Conservation (phyloP, 2,329 filamentous ascomycete species). For the Plectosphaerella plurivora region DNA sequence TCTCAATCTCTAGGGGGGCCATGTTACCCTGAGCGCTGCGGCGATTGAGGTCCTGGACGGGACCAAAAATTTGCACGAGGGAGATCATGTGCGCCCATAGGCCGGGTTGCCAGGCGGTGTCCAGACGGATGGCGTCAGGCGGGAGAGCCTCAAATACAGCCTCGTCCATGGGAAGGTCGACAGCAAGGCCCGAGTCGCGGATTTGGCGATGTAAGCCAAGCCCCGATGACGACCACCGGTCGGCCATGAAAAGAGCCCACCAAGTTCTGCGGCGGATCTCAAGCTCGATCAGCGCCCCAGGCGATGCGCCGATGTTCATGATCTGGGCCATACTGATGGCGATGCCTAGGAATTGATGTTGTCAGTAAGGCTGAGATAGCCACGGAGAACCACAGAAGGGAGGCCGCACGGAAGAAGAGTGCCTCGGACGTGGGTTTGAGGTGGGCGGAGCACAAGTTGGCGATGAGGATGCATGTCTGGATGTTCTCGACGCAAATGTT, state of each 20-base stretch:
- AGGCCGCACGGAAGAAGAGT: conserved; percentile 21
- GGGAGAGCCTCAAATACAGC: conserved; percentile 8
- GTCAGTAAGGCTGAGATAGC: background rate
- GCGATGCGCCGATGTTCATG: conserved; percentile 1
- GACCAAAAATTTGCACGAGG: conserved; percentile 24
- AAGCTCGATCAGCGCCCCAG: background rate
- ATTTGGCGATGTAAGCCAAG: conserved; percentile 11
- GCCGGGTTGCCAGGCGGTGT: conserved; percentile 15
- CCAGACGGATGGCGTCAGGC: background rate
- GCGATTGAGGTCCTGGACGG: conserved; percentile 27
- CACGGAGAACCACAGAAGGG: background rate
- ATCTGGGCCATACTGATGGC: conserved; percentile 8
- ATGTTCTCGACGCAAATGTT: conserved; percentile 21
- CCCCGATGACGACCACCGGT: conserved; percentile 13
- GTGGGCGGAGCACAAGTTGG: conserved; percentile 18
- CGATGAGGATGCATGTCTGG: conserved; percentile 25
- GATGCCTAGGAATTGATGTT: background rate
- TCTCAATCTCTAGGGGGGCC: conserved; percentile 4
- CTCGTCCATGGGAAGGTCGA: conserved; percentile 21
- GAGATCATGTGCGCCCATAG: conserved; percentile 29
- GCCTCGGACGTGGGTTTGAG: conserved; percentile 18
- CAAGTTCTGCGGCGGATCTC: conserved; percentile 9
- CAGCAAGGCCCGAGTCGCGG: background rate
- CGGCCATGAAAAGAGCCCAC: conserved; percentile 13
- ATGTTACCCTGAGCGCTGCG: conserved; percentile 13